Evolutionary conservation across 768 basidiomycete species (phyloP), one percentile per base, ranked within the genome.

Genomic region (Podaxis sp.): DNA sequence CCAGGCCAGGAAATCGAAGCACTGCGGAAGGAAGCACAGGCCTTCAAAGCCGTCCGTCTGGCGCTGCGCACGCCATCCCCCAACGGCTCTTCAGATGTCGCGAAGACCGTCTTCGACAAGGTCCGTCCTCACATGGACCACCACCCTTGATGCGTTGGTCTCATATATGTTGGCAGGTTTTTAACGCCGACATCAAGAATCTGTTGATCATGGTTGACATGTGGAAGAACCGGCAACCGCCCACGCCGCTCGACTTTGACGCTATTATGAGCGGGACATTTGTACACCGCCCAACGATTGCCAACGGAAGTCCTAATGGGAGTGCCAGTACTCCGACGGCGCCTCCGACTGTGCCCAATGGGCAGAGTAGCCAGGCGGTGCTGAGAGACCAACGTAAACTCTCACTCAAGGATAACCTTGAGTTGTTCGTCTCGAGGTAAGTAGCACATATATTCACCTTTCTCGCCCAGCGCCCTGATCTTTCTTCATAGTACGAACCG

Each of bases 121-220:
- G 95, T 95, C 49, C 4, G 58, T 37, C 38, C 8, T 33, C 24
- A 20, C 26, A 2, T 40, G 51, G 2, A 65, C 26, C 24, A 5
- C 8, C 13, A 13, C 22, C 8, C 4, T 11, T 50, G 11, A 28
- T 24, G n/a, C 41, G 26, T 50, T 17, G 2, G 7, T 20, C 48
- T 17, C 20, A 24, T 15, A 13, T 26, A 4, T 38, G 57, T 11
- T 33, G 15, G 7, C 69, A 97, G 95, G 92, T 97, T 17, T 99
- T 96, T 80, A 82, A 87, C 60, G 73, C 83, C 2, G 97, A 99
- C 69, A 94, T 99, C 67, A 82, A 84, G 56, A 94, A 96, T 60
- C 81, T 99, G 0, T 80, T 99, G 33, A 85, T 84, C 17, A 99
- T 99, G 97, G 76, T 86, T 13, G 97, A 99, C 69, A 98, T 99